phyloP scores from a whole-genome alignment of 163 green algal species.

The Coccomyxa subellipsoidea region DNA sequence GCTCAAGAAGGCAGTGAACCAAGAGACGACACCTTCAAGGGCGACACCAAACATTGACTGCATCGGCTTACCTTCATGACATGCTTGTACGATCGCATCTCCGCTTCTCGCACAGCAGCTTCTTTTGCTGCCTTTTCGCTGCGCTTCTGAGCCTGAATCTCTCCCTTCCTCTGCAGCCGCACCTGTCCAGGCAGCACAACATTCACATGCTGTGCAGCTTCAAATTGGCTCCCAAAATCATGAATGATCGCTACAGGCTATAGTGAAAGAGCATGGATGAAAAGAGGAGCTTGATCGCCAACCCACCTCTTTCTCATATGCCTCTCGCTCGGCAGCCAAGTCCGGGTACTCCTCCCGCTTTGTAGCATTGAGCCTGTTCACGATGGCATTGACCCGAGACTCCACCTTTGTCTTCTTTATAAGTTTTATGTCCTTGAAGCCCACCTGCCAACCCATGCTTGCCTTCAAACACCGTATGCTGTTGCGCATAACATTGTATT shows the following conservation, averaged over 20 bases:
- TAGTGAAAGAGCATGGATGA: too few relatives aligned
- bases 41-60: too few relatives aligned
- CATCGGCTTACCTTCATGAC: constrained; percentile 56
- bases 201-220: too few relatives aligned
- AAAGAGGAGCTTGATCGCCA: too few relatives aligned
- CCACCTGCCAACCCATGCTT: constrained; percentile 54
- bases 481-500: too few relatives aligned
- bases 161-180: constrained; percentile 42
- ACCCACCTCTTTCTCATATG: constrained; percentile 35
- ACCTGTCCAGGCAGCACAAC: constrained; percentile 33
- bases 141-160: constrained; percentile 35
- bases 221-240: too few relatives aligned
- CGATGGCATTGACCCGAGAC: constrained; percentile 80
- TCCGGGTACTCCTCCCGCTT: constrained; percentile 71
- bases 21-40: too few relatives aligned
- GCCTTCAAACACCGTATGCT: too few relatives aligned
- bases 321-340: constrained; percentile 47
- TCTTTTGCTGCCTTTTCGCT: constrained; percentile 67
- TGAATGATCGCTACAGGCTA: too few relatives aligned
- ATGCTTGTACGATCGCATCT: constrained; percentile 72
- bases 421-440: constrained; percentile 79
- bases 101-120: constrained; percentile 51
- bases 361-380: constrained; percentile 94
- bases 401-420: constrained; percentile 74
- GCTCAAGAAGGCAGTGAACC: too few relatives aligned